phyloP scores from a whole-genome alignment of 2,329 filamentous ascomycete species.

The Cryphonectria radicalis region DNA sequence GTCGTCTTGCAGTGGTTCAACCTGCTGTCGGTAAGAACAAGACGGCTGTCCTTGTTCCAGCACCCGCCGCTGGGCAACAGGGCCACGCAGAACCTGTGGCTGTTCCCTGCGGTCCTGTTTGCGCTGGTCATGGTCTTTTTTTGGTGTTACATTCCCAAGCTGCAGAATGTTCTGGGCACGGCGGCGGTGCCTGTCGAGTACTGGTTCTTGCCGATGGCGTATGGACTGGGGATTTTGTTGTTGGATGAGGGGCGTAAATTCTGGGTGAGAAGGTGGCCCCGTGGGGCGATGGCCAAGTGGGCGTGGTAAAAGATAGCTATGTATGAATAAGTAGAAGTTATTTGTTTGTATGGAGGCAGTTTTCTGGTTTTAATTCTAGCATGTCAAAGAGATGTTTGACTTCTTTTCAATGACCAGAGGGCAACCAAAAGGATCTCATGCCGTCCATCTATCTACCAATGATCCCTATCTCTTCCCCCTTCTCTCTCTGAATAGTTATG shows the following conservation, averaged over 20 bases:
- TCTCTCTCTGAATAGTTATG: too few relatives aligned
- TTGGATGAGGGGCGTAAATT: conserved; percentile 72
- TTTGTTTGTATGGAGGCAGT: too few relatives aligned
- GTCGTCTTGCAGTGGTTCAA: conserved; percentile 86
- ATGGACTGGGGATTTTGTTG: conserved; percentile 66
- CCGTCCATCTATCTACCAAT: too few relatives aligned
- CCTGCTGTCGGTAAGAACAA: conserved; percentile 69
- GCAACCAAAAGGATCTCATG: too few relatives aligned
- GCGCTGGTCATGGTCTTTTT: conserved; percentile 71
- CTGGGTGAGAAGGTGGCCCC: conserved; percentile 61
- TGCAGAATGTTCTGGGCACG: conserved; percentile 66
- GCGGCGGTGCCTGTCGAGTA: conserved; percentile 69
- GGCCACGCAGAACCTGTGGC: conserved; percentile 66
- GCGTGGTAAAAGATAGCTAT: conserved; percentile 58
- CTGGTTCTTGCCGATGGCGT: conserved; percentile 77
- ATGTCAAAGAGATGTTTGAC: too few relatives aligned
- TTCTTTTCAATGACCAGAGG: too few relatives aligned
- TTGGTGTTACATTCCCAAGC: conserved; percentile 68
- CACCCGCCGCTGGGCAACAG: conserved; percentile 71
- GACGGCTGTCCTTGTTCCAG: conserved; percentile 70
- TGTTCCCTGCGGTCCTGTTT: conserved; percentile 74
- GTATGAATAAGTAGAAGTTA: too few relatives aligned
- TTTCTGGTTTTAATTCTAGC: too few relatives aligned
- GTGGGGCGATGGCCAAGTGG: conserved; percentile 59
- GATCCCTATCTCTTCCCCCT: too few relatives aligned